Conservation (phyloP, 1,139 yeast genomes). For the Yamadazyma diddensiae region DNA sequence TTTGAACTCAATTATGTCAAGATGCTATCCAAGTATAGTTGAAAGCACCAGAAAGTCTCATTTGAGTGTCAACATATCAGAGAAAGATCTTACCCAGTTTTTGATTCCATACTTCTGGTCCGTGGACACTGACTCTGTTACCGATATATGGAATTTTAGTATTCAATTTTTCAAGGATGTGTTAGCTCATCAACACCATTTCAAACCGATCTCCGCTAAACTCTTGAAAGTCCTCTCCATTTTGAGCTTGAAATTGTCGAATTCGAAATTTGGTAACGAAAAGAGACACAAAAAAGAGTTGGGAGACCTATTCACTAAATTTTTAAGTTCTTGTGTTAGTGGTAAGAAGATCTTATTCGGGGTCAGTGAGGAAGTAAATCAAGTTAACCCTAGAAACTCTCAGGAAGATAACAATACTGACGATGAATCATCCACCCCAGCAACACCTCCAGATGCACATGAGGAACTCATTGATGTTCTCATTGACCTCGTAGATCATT, state of each 20-base stretch:
- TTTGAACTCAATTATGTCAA: slow-evolving; percentile 49
- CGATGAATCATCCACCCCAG: neutral
- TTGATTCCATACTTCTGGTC: slow-evolving; percentile 58
- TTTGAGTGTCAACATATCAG: slow-evolving; percentile 40
- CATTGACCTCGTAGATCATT: slow-evolving; percentile 33
- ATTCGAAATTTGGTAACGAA: slow-evolving; percentile 61
- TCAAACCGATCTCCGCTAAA: slow-evolving; percentile 49
- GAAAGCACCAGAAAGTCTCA: slow-evolving; percentile 40
- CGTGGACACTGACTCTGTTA: slow-evolving; percentile 70
- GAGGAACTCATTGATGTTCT: slow-evolving; percentile 41
- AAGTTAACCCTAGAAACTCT: slow-evolving; percentile 7
- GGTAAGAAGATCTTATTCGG: slow-evolving; percentile 16
- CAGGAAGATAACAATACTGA: slow-evolving; percentile 2
- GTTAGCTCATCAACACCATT: slow-evolving; percentile 44
- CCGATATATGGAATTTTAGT: slow-evolving; percentile 67
- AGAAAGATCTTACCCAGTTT: slow-evolving; percentile 45
- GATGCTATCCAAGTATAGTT: slow-evolving; percentile 30
- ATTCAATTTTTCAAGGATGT: slow-evolving; percentile 60
- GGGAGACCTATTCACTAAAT: slow-evolving; percentile 57
- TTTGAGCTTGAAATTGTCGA: slow-evolving; percentile 54
- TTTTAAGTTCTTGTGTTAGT: slow-evolving; percentile 37
- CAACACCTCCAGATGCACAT: slow-evolving; percentile 13
- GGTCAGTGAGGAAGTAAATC: slow-evolving; percentile 1
- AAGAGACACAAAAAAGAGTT: slow-evolving; percentile 63
- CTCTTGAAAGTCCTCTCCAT: slow-evolving; percentile 49